Evolutionary conservation across 2,329 filamentous ascomycete genomes (phyloP), one percentile per base, ranked within the genome.

Genomic region (Didymella lethalis): DNA sequence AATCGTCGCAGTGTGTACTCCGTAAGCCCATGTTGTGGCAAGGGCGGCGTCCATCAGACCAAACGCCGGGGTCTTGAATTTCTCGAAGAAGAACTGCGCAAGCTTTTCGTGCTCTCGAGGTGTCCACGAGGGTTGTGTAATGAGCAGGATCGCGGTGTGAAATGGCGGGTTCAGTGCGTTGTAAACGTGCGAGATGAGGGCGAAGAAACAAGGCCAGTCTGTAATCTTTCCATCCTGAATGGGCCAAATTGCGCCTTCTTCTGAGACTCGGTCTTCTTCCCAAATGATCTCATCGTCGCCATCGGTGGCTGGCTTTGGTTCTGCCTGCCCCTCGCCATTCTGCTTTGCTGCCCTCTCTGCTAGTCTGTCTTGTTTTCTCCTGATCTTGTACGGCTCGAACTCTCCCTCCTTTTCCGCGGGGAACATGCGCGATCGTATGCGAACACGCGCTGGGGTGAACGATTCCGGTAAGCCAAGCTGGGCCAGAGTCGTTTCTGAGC

Each of bases 41-140:
- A 96, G 80, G 3, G 92, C 93, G 67, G 92, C 90, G 78, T 98
- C 91, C 81, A 99, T 90, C 63, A 98, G 84, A 68, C 90, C 93
- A 50, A 99, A 90, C 0, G 92, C 93, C 0, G 95, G 95, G 0
- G 92, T 95, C 80, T 94, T 95, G 74, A 96, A 97, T 79, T 95
- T 96, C 79, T 99, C 95, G 72, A 99, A 99, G 64, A 98, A 87
- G 81, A 97, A 99, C 63, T 95, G 92, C 14, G 93, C 91, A 65
- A 99, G 89, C 38, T 86, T 86, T 78, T 98, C 94, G 74, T 90
- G 90, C 77, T 97, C 93, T 62, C 90, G 89, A 8, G 90, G 87
- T 4, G 92, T 93, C 94, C 95, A 99, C 67, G 89, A 89, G 4
- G 95, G 93, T 67, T 96, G 91, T 7, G 90, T 86, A 78, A 98